Evolutionary conservation across 2,329 filamentous ascomycete species (phyloP).

Genomic region (Penicillium sp.): DNA sequence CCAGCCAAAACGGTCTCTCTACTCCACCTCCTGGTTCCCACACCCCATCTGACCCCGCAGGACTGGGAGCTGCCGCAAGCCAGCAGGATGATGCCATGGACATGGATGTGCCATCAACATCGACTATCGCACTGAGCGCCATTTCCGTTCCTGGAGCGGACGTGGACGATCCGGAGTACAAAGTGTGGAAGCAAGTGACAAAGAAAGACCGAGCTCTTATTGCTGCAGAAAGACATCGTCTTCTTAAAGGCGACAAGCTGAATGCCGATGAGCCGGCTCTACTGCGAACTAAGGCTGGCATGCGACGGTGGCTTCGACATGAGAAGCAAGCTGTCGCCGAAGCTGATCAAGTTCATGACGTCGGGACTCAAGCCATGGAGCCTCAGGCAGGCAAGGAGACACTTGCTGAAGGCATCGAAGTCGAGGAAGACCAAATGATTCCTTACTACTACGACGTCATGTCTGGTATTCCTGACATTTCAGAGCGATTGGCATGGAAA

Average conservation of each 20-base stretch:
- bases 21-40: slow-evolving; percentile 79
- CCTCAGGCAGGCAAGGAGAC: slow-evolving; percentile 68
- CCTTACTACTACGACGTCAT: slow-evolving; percentile 95
- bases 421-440: slow-evolving; percentile 79
- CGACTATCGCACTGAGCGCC: slow-evolving; percentile 69
- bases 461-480: slow-evolving; percentile 82
- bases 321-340: slow-evolving; percentile 70
- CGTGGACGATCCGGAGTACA: slow-evolving; percentile 88
- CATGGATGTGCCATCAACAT: slow-evolving; percentile 72
- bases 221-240: slow-evolving; percentile 80
- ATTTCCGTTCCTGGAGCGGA: slow-evolving; percentile 75
- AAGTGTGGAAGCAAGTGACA: slow-evolving; percentile 98
- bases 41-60: slow-evolving; percentile 75
- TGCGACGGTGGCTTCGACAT: slow-evolving; percentile 84
- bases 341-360: slow-evolving; percentile 50
- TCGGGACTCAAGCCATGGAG: slow-evolving; percentile 52
- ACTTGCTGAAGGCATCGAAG: slow-evolving; percentile 92
- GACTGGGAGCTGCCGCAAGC: slow-evolving; percentile 67
- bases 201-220: slow-evolving; percentile 91
- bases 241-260: slow-evolving; percentile 83
- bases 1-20: slow-evolving; percentile 79
- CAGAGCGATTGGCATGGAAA: slow-evolving; percentile 78
- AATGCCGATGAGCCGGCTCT: slow-evolving; percentile 88
- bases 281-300: slow-evolving; percentile 80
- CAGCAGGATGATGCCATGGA: slow-evolving; percentile 88